Conservation (phyloP, 1,284 basidiomycete genomes). For the Pterulicium gracile region DNA sequence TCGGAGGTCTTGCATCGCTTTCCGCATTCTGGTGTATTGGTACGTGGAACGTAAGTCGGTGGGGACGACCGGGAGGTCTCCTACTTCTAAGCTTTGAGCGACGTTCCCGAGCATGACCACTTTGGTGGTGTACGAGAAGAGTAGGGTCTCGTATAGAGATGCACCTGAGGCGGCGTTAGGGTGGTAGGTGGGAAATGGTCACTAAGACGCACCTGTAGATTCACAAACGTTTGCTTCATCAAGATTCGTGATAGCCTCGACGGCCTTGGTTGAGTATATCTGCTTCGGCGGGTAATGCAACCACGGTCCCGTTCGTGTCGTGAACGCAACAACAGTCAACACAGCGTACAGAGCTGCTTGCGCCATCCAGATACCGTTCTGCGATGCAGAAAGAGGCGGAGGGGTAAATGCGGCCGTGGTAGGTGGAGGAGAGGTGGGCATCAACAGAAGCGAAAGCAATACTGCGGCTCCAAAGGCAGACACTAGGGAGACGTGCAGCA, state of each 20-base stretch:
- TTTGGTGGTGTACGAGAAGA: conserved; percentile 78
- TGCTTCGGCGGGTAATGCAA: conserved; percentile 60
- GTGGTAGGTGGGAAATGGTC: conserved; percentile 10
- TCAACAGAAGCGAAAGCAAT: conserved; percentile 13
- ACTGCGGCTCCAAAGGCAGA: conserved; percentile 8
- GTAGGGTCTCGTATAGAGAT: conserved; percentile 48
- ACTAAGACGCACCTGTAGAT: conserved; percentile 28
- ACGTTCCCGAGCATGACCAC: conserved; percentile 75
- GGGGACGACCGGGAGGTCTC: conserved; percentile 74
- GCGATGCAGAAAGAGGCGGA: conserved; percentile 9
- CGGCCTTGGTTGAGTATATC: conserved; percentile 67
- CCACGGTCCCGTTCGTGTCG: conserved; percentile 60
- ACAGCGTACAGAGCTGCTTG: conserved; percentile 38
- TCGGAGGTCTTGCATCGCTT: conserved; percentile 27
- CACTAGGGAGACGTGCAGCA: background rate
- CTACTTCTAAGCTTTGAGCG: conserved; percentile 68
- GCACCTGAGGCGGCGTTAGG: conserved; percentile 18
- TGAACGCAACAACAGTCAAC: conserved; percentile 38
- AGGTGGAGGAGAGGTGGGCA: conserved; percentile 11
- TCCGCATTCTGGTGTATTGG: conserved; percentile 41
- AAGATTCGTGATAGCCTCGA: conserved; percentile 41
- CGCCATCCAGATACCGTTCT: conserved; percentile 33
- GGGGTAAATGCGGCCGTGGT: conserved; percentile 15
- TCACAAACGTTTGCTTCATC: conserved; percentile 61
- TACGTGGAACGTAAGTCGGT: conserved; percentile 57